Conservation (phyloP, 2,329 filamentous ascomycete genomes). For the Phialophora tarda region DNA sequence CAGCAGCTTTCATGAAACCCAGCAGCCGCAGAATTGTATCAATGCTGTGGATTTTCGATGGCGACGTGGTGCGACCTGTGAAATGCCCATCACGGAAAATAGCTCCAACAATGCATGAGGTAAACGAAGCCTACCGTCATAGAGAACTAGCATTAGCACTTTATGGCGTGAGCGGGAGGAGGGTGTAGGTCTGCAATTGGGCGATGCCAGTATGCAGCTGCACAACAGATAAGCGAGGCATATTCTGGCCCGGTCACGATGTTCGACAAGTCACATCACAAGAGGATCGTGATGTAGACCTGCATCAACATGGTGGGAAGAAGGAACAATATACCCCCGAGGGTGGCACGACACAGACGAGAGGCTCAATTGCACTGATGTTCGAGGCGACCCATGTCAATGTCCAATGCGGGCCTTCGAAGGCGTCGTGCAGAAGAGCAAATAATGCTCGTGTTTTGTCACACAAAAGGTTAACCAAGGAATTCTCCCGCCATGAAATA, state of each 20-base stretch:
- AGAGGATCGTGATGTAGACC: neutral
- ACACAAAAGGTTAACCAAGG: neutral
- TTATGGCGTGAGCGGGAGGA: neutral
- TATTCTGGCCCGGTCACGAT: neutral
- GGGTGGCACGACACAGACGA: neutral
- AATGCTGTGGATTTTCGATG: neutral
- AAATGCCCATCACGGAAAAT: neutral
- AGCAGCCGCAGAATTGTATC: neutral
- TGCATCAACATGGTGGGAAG: neutral
- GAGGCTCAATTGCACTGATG: neutral
- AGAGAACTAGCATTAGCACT: neutral
- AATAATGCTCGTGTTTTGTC: neutral
- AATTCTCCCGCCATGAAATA: neutral
- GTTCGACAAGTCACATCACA: neutral
- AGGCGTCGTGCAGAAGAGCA: neutral
- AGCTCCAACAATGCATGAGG: neutral
- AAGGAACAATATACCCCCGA: neutral
- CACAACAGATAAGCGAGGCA: neutral
- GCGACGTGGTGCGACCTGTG: neutral
- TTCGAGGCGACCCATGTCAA: neutral
- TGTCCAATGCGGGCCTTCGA: neutral
- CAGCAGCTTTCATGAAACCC: neutral
- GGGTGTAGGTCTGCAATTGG: neutral
- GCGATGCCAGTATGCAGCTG: neutral
- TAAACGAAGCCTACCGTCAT: neutral